phyloP scores from a whole-genome alignment of 345 rosid species.

The Rhodomyrtus tomentosa region DNA sequence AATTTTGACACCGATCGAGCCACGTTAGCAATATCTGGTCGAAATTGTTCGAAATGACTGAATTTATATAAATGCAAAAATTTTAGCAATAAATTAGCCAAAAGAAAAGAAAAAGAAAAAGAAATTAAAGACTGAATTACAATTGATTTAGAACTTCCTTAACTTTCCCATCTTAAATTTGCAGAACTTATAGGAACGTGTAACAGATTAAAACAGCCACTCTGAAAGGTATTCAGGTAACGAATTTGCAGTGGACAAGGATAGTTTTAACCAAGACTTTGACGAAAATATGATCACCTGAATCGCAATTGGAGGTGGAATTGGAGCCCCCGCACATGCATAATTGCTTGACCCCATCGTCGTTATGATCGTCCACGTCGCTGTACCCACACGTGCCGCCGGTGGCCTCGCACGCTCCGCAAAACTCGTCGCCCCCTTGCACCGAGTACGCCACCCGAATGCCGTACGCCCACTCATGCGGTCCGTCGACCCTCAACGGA shows the following conservation, averaged over 20 bases:
- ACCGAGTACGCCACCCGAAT: conserved; percentile 71
- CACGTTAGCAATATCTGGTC: too few relatives aligned
- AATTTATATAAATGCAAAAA: too few relatives aligned
- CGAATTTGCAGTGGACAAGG: not conserved
- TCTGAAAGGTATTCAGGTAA: not conserved
- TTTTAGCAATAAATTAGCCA: too few relatives aligned
- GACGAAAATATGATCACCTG: conserved; percentile 17
- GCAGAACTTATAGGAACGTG: not conserved
- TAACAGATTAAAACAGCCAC: not conserved
- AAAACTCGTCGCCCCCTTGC: conserved; percentile 55
- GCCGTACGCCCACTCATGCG: conserved; percentile 60
- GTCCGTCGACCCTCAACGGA: conserved; percentile 43
- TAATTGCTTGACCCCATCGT: conserved; percentile 48
- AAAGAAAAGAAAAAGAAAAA: too few relatives aligned
- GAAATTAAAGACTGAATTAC: too few relatives aligned
- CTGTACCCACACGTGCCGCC: conserved; percentile 79
- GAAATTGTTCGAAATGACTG: too few relatives aligned
- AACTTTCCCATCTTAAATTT: not conserved
- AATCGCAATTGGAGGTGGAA: conserved; percentile 79
- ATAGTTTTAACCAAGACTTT: not conserved
- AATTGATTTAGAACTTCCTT: too few relatives aligned
- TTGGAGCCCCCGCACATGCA: conserved; percentile 63
- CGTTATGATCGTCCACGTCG: not conserved
- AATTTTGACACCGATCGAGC: too few relatives aligned
- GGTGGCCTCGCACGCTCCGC: conserved; percentile 76